These are phyloP conservation scores for Whalleya microplaca DNA, from an alignment of 2,329 filamentous ascomycete genomes.

Conservation along the genomic window DNA sequence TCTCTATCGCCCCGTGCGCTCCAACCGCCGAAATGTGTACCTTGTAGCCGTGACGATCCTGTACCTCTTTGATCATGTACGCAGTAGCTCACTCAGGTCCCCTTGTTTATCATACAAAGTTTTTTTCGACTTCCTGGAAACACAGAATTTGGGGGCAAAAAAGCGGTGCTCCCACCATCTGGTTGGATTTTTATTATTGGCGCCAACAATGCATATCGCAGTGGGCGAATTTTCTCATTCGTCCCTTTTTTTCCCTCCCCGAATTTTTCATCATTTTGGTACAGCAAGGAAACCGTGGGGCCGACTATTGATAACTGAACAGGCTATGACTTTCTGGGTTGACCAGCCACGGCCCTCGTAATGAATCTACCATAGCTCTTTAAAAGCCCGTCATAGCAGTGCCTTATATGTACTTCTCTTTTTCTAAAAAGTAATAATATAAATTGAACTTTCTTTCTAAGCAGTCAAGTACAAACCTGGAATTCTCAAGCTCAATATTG, in stretches of 20 bases:
- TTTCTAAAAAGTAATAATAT: too few species aligned
- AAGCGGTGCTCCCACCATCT: background rate
- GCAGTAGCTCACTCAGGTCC: background rate
- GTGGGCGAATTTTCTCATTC: background rate
- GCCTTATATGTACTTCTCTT: too few species aligned
- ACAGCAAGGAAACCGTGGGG: conserved; percentile 23
- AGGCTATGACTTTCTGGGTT: background rate
- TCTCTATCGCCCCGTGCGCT: background rate
- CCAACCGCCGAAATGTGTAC: background rate
- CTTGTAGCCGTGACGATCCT: background rate
- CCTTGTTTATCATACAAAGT: background rate
- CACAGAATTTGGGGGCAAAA: background rate
- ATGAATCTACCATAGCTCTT: too few species aligned
- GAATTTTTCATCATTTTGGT: conserved; percentile 5
- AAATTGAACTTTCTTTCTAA: too few species aligned
- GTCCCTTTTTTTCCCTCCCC: conserved; percentile 10
- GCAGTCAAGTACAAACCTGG: too few species aligned
- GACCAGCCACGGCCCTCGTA: too few species aligned
- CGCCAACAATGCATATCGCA: background rate
- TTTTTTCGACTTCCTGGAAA: background rate
- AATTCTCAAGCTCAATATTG: too few species aligned
- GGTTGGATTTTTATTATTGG: background rate
- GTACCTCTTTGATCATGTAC: background rate
- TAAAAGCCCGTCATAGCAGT: too few species aligned
- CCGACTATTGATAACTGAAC: conserved; percentile 12